A percentile compares a stretch with the other conserved stretches of the same genome.
These are phyloP conservation scores for Aureobasidium lini DNA, from an alignment of 2,329 filamentous ascomycete genomes.

Conservation along the genomic window DNA sequence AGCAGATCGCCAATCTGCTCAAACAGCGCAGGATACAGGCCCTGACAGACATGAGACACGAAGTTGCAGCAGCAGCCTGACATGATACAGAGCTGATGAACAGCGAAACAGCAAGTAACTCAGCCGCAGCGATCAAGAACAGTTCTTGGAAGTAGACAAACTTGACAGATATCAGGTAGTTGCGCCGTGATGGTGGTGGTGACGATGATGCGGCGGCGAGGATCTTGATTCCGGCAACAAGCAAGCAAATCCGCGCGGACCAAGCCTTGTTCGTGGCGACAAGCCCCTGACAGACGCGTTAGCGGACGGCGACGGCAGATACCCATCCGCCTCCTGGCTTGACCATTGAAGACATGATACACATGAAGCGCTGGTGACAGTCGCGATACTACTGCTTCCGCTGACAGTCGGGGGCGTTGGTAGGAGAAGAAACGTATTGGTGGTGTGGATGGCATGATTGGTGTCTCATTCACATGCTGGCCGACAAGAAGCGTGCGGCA, in stretches of 20 bases:
- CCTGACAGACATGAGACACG: neutral
- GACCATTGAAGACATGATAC: neutral
- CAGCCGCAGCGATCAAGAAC: neutral
- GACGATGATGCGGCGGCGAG: neutral
- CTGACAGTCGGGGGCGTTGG: neutral
- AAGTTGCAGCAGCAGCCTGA: neutral
- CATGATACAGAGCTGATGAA: neutral
- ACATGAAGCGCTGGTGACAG: neutral
- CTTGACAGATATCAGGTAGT: neutral
- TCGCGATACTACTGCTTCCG: neutral
- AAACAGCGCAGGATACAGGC: neutral
- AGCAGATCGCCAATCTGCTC: neutral
- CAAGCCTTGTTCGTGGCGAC: conserved; percentile 2
- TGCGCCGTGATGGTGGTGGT: neutral
- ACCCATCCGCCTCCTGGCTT: neutral
- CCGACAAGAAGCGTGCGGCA: conserved; percentile 8
- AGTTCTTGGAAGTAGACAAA: neutral
- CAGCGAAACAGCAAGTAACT: neutral
- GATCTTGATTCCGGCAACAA: conserved; percentile 8
- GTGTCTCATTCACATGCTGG: conserved; percentile 11
- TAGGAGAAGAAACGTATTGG: neutral
- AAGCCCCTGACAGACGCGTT: conserved; percentile 9
- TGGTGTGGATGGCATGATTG: neutral
- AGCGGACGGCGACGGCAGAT: conserved; percentile 3
- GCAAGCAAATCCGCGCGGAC: conserved; percentile 10